Percentiles rank a stretch among this genome's conserved stretches.
Conservation (phyloP, 257 asterid genomes). For the Apocynum venetum region DNA sequence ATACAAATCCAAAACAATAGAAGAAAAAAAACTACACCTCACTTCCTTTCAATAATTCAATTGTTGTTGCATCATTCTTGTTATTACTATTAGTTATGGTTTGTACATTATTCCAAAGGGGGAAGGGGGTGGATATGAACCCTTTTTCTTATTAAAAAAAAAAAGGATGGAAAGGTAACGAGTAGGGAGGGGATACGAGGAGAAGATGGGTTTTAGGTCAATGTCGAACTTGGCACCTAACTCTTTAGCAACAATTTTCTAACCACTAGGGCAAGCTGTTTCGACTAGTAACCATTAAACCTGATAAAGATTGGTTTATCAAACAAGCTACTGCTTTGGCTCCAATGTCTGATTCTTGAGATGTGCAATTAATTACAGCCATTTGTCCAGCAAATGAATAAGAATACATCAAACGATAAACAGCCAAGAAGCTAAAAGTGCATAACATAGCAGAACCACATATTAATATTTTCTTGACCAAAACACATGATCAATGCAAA, state of each 20-base stretch:
- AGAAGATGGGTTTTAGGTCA: no score
- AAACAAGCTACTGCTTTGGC: not conserved
- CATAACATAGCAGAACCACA: not conserved
- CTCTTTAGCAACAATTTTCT: no score
- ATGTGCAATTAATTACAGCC: not conserved
- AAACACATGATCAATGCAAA: not conserved
- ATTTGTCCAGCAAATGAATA: not conserved
- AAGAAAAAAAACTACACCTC: not conserved
- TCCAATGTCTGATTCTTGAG: not conserved
- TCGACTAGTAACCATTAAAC: not conserved
- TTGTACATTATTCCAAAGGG: not conserved
- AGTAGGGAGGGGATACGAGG: no score
- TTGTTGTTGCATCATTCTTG: not conserved
- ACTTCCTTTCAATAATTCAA: no score
- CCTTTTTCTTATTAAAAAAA: not conserved
- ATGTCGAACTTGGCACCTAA: not conserved
- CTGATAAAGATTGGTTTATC: not conserved
- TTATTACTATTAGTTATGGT: not conserved
- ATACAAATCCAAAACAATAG: not conserved
- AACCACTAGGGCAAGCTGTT: not conserved
- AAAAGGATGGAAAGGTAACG: no score
- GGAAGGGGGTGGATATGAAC: not conserved
- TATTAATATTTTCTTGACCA: not conserved
- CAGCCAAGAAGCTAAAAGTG: not conserved
- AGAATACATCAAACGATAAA: not conserved